Percentiles rank a stretch among this genome's conserved stretches.
phyloP scores from a whole-genome alignment of 106 monocot genomes.

The Dendrobium nobile region DNA sequence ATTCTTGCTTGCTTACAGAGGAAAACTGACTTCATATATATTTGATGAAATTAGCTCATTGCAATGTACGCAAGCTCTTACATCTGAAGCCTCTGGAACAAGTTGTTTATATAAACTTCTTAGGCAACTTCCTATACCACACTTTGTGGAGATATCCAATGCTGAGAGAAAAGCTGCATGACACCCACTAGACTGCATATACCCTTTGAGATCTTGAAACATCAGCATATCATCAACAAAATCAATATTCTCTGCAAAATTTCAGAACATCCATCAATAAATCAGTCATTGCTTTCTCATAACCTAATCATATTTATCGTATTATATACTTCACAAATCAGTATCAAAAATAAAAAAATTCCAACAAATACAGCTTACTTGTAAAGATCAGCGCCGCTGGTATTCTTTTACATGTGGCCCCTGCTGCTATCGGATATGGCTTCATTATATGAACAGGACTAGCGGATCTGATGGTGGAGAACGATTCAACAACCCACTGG shows the following conservation, averaged over 20 bases:
- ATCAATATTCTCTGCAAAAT: conserved; percentile 66
- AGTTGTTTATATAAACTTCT: conserved; percentile 63
- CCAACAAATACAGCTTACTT: conserved; percentile 28
- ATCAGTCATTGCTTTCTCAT: background rate
- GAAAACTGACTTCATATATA: background rate
- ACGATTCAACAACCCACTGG: conserved; percentile 57
- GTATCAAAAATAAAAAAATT: background rate
- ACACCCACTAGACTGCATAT: conserved; percentile 55
- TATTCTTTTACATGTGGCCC: conserved; percentile 49
- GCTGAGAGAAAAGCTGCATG: conserved; percentile 65
- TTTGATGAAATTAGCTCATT: background rate
- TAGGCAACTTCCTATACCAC: conserved; percentile 57
- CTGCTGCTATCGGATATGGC: conserved; percentile 52
- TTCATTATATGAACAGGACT: conserved; percentile 23
- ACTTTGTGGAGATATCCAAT: conserved; percentile 49
- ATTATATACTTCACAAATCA: background rate
- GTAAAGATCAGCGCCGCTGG: conserved; percentile 66
- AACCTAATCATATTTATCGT: conserved; percentile 1
- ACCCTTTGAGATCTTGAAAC: conserved; percentile 61
- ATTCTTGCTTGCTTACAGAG: background rate
- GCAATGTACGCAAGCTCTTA: conserved; percentile 21
- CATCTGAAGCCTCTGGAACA: conserved; percentile 45
- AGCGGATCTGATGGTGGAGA: conserved; percentile 31
- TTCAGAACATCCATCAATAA: background rate
- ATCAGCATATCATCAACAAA: conserved; percentile 67